phyloP scores from a whole-genome alignment of 1,284 basidiomycete species.

The Sphagnurus paluster region DNA sequence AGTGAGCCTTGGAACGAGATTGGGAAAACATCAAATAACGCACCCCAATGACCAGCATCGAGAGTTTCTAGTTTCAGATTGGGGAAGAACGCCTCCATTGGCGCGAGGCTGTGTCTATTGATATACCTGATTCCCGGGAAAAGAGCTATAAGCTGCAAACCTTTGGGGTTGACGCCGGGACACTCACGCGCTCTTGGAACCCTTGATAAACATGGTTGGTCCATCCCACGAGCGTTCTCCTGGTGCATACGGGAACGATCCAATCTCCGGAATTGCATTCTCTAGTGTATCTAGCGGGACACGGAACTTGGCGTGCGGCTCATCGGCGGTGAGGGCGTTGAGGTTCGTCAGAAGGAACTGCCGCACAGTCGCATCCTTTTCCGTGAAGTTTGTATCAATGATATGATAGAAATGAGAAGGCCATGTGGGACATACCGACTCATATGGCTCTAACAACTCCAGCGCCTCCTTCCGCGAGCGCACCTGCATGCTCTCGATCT shows the following conservation, averaged over 20 bases:
- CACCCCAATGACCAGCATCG: constrained; percentile 73
- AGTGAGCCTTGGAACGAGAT: neutral
- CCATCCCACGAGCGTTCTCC: constrained; percentile 62
- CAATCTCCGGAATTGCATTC: constrained; percentile 63
- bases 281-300: constrained; percentile 72
- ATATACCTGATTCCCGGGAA: constrained; percentile 53
- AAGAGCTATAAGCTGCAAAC: neutral
- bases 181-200: constrained; percentile 71
- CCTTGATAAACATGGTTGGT: constrained; percentile 76
- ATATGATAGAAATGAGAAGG: constrained; percentile 6
- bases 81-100: constrained; percentile 70
- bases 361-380: constrained; percentile 47
- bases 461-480: constrained; percentile 66
- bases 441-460: constrained; percentile 59
- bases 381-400: neutral
- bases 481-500: constrained; percentile 57
- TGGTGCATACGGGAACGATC: constrained; percentile 71
- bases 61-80: constrained; percentile 52
- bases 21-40: constrained; percentile 12
- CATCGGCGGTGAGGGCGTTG: constrained; percentile 34
- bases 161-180: neutral
- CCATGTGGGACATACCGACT: too few species aligned
- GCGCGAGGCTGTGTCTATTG: constrained; percentile 61
- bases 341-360: constrained; percentile 87
- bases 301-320: constrained; percentile 55